A percentile compares a stretch with the other conserved stretches of the same genome.
Evolutionary conservation across 208 protist species (phyloP).

Genomic region (Leishmania aethiopica): DNA sequence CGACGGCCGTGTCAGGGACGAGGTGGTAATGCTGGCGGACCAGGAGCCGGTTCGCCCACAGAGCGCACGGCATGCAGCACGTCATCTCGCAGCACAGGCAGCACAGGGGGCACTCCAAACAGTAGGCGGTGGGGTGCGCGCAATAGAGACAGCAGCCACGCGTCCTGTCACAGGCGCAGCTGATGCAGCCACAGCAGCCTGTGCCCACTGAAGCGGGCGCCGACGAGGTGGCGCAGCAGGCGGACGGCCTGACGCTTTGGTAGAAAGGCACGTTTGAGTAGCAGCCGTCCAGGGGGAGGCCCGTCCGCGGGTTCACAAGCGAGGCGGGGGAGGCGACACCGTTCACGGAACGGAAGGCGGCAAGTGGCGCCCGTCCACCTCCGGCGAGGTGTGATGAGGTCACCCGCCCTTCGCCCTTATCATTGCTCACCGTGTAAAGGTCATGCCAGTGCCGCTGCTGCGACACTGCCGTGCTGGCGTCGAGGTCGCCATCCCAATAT

Average conservation of each 20-base stretch:
- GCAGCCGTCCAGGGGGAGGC: constrained; percentile 44
- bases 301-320: constrained; percentile 26
- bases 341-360: constrained; percentile 12
- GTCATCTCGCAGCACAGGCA: constrained; percentile 49
- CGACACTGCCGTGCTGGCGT: background rate
- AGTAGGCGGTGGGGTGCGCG: constrained; percentile 35
- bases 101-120: constrained; percentile 33
- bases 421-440: background rate
- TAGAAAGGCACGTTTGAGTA: constrained; percentile 21
- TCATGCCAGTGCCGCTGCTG: background rate
- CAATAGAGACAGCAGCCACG: constrained; percentile 36
- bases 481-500: background rate
- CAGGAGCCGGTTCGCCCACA: constrained; percentile 51
- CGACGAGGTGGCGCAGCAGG: background rate
- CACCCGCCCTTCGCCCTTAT: background rate
- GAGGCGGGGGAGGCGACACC: constrained; percentile 27
- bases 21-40: constrained; percentile 58
- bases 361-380: background rate
- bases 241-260: background rate
- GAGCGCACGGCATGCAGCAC: constrained; percentile 51
- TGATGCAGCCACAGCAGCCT: constrained; percentile 35
- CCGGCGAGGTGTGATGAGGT: background rate
- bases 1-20: constrained; percentile 27
- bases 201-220: background rate
- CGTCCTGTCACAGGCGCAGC: constrained; percentile 14